Evolutionary conservation across 768 basidiomycete species (phyloP).

Genomic region (Hericium coralloides): DNA sequence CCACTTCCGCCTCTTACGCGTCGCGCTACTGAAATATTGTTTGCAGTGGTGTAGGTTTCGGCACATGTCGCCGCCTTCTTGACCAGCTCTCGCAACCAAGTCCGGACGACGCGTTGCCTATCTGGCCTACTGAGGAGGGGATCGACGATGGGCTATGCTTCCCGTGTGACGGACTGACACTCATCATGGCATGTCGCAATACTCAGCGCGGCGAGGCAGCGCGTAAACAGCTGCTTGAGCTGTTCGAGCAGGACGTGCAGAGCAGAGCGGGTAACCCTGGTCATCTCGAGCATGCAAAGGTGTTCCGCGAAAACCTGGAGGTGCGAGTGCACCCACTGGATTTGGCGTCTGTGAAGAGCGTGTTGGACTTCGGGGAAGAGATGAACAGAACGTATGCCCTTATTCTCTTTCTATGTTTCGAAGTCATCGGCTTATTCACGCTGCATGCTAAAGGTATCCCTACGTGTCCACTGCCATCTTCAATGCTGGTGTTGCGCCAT

Average conservation of each 20-base stretch:
- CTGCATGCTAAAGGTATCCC: constrained; percentile 43
- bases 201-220: constrained; percentile 55
- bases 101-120: constrained; percentile 44
- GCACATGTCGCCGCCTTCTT: constrained; percentile 73
- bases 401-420: not conserved
- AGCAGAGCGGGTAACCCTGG: constrained; percentile 23
- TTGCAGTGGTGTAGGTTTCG: constrained; percentile 72
- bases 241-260: constrained; percentile 47
- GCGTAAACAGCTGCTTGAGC: constrained; percentile 38
- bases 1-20: not conserved
- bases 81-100: constrained; percentile 46
- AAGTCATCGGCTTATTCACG: not conserved
- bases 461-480: constrained; percentile 76
- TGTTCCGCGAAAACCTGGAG: constrained; percentile 48
- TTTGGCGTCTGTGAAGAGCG: constrained; percentile 47
- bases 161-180: constrained; percentile 48
- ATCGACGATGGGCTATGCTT: constrained; percentile 13
- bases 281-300: constrained; percentile 45
- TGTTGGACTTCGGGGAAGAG: constrained; percentile 53
- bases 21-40: not conserved
- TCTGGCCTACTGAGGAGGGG: constrained; percentile 20
- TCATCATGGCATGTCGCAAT: constrained; percentile 78
- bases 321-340: constrained; percentile 61
- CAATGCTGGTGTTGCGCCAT: constrained; percentile 69
- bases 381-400: constrained; percentile 42